A percentile compares a stretch with the other conserved stretches of the same genome.
These are phyloP conservation scores for Silybum marianum DNA, from an alignment of 129 eudicot species.

Conservation along the genomic window DNA sequence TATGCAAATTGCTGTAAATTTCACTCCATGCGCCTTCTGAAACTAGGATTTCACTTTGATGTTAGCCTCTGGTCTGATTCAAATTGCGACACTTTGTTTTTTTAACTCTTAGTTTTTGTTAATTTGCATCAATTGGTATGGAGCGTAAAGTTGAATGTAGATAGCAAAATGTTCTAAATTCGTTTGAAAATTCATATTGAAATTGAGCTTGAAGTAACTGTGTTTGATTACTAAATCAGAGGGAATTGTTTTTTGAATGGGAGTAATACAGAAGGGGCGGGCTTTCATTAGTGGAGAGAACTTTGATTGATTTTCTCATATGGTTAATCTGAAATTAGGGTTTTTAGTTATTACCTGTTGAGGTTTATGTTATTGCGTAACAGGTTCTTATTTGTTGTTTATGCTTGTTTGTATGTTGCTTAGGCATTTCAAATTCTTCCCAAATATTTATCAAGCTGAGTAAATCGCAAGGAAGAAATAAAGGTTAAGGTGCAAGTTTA, in stretches of 20 bases:
- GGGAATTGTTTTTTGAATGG: background rate
- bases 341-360: conserved; percentile 6
- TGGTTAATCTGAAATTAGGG: conserved; percentile 33
- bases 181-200: background rate
- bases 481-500: background rate
- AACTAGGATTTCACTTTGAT: background rate
- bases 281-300: no score
- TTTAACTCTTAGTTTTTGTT: background rate
- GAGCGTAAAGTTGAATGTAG: conserved; percentile 1
- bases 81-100: background rate
- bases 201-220: conserved; percentile 9
- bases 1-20: background rate
- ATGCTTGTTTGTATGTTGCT: conserved; percentile 7
- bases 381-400: conserved; percentile 16
- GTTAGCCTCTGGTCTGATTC: background rate
- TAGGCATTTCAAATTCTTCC: background rate
- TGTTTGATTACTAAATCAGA: background rate
- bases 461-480: background rate
- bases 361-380: background rate
- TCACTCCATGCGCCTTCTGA: background rate
- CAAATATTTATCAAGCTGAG: background rate
- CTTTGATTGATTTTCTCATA: background rate
- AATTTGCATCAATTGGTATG: conserved; percentile 8
- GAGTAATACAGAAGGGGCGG: background rate
- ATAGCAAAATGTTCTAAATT: background rate